Conservation (phyloP, 2,329 filamentous ascomycete genomes). For the Stagonosporopsis vannaccii region DNA sequence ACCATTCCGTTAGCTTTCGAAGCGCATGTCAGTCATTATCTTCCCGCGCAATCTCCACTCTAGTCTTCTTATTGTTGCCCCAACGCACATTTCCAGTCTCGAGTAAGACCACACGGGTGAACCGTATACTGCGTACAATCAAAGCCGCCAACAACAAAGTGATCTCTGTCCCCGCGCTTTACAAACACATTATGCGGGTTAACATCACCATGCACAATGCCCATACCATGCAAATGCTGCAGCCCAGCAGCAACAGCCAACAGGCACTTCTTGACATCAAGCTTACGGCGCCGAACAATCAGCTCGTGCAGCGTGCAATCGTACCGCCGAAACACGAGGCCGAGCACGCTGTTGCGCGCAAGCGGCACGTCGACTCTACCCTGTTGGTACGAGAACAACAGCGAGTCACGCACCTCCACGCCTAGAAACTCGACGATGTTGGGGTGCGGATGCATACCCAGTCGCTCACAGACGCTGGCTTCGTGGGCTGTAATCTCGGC, state of each 20-base stretch:
- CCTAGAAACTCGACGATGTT: neutral
- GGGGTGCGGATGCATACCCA: neutral
- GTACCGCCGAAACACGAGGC: constrained; percentile 9
- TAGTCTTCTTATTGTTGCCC: neutral
- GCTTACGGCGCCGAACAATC: neutral
- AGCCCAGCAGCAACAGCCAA: neutral
- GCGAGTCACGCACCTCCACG: constrained; percentile 1
- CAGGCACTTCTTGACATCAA: constrained; percentile 4
- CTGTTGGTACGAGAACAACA: neutral
- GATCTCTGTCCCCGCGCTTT: neutral
- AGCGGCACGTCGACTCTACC: neutral
- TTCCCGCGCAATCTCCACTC: neutral
- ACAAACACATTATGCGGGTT: constrained; percentile 2
- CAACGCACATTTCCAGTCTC: neutral
- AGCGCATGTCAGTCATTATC: constrained; percentile 2
- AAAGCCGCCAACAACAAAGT: neutral
- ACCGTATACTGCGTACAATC: neutral
- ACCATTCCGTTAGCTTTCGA: neutral
- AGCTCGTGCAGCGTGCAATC: constrained; percentile 9
- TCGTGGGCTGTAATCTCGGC: neutral
- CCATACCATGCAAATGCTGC: neutral
- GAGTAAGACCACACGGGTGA: neutral
- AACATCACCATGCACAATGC: neutral
- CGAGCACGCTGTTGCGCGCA: neutral
- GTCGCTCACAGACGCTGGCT: constrained; percentile 1